Evolutionary conservation across 345 rosid species (phyloP).

Genomic region (Syzygium jambos): DNA sequence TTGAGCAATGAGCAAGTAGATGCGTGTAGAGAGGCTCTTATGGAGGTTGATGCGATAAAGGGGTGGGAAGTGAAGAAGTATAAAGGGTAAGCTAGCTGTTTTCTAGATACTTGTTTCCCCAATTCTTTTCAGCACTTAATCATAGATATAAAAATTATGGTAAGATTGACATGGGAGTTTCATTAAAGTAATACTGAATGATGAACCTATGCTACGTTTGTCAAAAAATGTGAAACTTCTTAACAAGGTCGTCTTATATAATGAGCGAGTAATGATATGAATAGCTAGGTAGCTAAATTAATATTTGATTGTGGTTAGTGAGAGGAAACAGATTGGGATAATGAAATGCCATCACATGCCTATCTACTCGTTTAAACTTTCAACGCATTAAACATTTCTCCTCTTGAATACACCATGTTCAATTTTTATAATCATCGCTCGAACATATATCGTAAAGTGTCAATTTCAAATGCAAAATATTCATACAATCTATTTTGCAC

Average conservation of each 20-base stretch:
- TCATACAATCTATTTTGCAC: too few species aligned
- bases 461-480: not conserved
- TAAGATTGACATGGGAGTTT: not conserved
- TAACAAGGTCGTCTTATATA: too few species aligned
- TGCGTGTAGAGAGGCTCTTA: not conserved
- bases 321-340: not conserved
- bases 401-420: not conserved
- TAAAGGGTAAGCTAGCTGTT: not conserved
- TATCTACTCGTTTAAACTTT: not conserved
- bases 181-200: not conserved
- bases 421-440: not conserved
- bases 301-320: too few species aligned
- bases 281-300: not conserved
- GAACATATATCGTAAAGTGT: accelerated
- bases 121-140: too few species aligned
- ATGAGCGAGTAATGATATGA: too few species aligned
- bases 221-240: too few species aligned
- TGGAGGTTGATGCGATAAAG: not conserved
- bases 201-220: too few species aligned
- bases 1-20: not conserved
- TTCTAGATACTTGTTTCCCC: not conserved
- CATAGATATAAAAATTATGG: too few species aligned
- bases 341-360: not conserved
- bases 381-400: not conserved
- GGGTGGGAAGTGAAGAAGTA: not conserved